Evolutionary conservation across 805 yeast species (phyloP).

Genomic region (Starmerella scarabaei): DNA sequence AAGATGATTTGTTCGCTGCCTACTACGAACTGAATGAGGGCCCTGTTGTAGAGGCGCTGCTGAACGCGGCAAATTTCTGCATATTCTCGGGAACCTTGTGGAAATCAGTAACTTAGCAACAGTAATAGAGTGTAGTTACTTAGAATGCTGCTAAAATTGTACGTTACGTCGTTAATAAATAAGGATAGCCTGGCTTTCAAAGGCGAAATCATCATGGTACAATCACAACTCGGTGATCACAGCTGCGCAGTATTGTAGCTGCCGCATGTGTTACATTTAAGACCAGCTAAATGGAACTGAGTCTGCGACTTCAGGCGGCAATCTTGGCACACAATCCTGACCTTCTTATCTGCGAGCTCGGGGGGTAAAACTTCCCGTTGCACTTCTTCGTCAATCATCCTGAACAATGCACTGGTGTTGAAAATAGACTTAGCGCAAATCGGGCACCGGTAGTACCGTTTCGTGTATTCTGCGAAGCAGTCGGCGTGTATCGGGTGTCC

Average conservation of each 20-base stretch:
- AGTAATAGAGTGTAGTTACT: too few relatives aligned
- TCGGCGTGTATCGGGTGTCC: conserved; percentile 87
- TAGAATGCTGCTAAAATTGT: not conserved
- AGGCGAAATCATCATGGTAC: too few relatives aligned
- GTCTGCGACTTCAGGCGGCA: conserved; percentile 72
- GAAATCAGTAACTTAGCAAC: too few relatives aligned
- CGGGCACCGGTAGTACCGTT: conserved; percentile 82
- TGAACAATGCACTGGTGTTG: conserved; percentile 78
- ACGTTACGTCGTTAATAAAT: not conserved
- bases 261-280: conserved; percentile 74
- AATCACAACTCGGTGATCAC: too few relatives aligned
- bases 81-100: conserved; percentile 11
- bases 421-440: conserved; percentile 72
- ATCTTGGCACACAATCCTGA: conserved; percentile 60
- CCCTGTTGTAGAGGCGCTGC: conserved; percentile 6
- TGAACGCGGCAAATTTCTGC: conserved; percentile 11
- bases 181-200: too few relatives aligned
- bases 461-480: conserved; percentile 72
- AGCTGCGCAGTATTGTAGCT: conserved; percentile 58
- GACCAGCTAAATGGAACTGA: conserved; percentile 69
- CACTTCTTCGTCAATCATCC: conserved; percentile 77
- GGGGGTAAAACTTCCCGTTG: conserved; percentile 62
- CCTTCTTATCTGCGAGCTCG: conserved; percentile 64
- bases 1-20: conserved; percentile 8
- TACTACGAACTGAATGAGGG: not conserved